Base-by-base conservation (phyloP, 306 rosid species). In the Fragaria nilgerrensis region DNA sequence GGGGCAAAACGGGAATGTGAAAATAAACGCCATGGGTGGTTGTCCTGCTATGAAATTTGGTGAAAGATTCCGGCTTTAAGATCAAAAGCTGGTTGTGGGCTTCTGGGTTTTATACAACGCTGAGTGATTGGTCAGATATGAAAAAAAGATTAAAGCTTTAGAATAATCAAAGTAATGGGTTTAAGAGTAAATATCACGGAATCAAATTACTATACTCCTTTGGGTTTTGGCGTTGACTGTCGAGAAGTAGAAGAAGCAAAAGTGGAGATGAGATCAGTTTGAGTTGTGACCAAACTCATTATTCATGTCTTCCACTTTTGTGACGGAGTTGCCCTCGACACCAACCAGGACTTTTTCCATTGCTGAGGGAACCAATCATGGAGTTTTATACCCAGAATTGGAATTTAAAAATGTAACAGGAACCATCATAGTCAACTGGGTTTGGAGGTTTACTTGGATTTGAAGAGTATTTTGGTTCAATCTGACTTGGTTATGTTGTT, bases 1-100 rank as follows among this genome's bases (percentile, higher is more conserved):
- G 69, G 58, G 81, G 77, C 32, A 61, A 37, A 25, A 20, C 23
- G 12, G 81, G 29, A 82, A 79, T 66, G 62, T 5, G 22, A 68
- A 68, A 62, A 80, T 45, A 41, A 45, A 67, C 37, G 72, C 84
- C 84, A 41, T 78, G 68, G 69, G 48, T 68, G 76, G 29, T 72
- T 22, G 4, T 36, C 45, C 32, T 58, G 53, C 11, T 43, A 66
- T 55, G 62, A 17, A 36, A 2, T 64, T 64, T 65, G 43, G 68
- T 34, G 22, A 63, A 63, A 32, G 68, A 29, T 4, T 64, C 69
- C 12, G 5, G 36, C 43, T 32, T 25, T 11, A 13, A 25, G 19
- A 61, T 61, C 9, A 61, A 13, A 7, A 61, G 10, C 66, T 17
- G 44, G 5, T 64, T 32, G 12, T 63, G 68, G 41, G 12, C 22